Conservation (phyloP, 1,284 basidiomycete genomes). For the Exobasidium cylindrosporum region DNA sequence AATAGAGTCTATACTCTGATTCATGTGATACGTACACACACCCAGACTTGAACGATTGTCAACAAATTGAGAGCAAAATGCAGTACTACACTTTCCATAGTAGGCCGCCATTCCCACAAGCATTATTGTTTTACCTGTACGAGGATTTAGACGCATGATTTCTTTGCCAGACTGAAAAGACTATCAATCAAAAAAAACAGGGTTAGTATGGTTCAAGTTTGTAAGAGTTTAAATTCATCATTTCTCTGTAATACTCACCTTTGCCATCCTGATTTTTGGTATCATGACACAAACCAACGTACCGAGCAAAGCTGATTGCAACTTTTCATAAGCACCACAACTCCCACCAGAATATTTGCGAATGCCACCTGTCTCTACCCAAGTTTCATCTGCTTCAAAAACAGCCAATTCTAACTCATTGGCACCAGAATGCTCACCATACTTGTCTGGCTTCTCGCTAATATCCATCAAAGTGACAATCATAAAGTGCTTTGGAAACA, state of each 20-base stretch:
- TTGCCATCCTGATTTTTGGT: constrained; percentile 66
- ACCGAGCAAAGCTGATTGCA: constrained; percentile 47
- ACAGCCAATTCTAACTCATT: constrained; percentile 5
- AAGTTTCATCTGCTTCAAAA: neutral
- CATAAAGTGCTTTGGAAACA: neutral
- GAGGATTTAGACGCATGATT: constrained; percentile 81
- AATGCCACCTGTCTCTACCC: neutral
- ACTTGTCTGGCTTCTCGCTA: neutral
- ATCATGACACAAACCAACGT: constrained; percentile 86
- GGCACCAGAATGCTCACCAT: neutral
- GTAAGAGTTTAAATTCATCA: neutral
- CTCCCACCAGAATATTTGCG: constrained; percentile 4
- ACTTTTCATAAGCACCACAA: constrained; percentile 2
- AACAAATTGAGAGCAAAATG: constrained; percentile 67
- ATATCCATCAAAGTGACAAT: neutral
- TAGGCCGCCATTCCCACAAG: constrained; percentile 81
- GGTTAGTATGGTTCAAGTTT: too few relatives aligned
- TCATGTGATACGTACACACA: constrained; percentile 3
- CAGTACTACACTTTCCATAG: constrained; percentile 75
- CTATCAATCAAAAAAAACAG: too few relatives aligned
- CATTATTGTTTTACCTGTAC: constrained; percentile 72
- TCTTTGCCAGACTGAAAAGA: constrained; percentile 13
- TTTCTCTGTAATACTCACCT: neutral
- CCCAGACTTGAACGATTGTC: constrained; percentile 10
- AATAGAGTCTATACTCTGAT: neutral